Base-by-base conservation (phyloP, 208 protist genomes). In the Crithidia thermophila region DNA sequence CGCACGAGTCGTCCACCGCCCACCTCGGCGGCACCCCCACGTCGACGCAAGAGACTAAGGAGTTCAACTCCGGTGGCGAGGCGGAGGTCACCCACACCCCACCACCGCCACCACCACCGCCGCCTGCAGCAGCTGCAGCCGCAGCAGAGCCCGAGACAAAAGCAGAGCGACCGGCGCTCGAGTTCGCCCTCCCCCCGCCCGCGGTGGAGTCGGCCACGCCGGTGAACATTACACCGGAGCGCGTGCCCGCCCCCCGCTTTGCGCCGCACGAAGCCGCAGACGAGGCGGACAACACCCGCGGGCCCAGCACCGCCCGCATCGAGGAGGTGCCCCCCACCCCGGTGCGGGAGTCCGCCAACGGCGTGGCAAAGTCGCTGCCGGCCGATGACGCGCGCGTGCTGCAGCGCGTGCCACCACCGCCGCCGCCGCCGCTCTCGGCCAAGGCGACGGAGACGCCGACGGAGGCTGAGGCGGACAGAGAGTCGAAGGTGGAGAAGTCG, bases 251-350 rank as follows among this genome's bases (percentile, higher is more conserved):
- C 13, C 70, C 59, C 23, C 45, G 36, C 18, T 42, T 62, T 40
- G 43, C 57, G 20, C 46, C 52, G 36, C 23, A 25, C n/a, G 11
- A 45, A 0, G n/a, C 11, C 21, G 49, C 52, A 34, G 59, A 62
- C 6, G 62, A 47, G 9, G 68, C 63, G 9, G 53, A 65, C 21
- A 10, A 28, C 43, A 58, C 67, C 28, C 59, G 58, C 13, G 58
- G 53, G 3, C 42, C 50, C 11, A 80, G 69, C 58, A 76, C 55
- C 14, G 69, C 64, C 8, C 67, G 46, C 10, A 47, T 80, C 14
- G 58, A 80, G 45, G 77, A 83, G 65, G 70, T 81, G 47, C 69
- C 69, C 2, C 69, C 69, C 11, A 68, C 69, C 4, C 67, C 61
- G 14, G 37, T 61, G 20, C 49, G 42, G 5, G 64, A 81, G 27